Evolutionary conservation across 129 eudicot species (phyloP).

Genomic region (Pseudognaphalium luteoalbum): DNA sequence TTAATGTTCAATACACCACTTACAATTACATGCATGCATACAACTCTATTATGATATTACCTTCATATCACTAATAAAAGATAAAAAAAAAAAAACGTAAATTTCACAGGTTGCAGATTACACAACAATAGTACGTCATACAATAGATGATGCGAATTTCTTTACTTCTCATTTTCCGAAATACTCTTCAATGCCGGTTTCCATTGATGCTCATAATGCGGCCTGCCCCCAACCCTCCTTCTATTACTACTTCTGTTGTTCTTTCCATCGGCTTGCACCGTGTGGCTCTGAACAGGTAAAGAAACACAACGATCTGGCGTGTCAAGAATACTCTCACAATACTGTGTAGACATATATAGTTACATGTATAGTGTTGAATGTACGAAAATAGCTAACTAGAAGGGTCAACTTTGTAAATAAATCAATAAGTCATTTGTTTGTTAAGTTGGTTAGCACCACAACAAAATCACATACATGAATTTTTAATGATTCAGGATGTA

Average conservation of each 20-base stretch:
- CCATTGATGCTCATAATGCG: conserved; percentile 51
- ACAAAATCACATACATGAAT: too few species aligned
- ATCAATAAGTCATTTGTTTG: neutral
- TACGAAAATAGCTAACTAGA: too few species aligned
- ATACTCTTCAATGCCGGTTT: conserved; percentile 66
- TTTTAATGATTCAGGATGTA: neutral
- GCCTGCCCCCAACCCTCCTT: conserved; percentile 29
- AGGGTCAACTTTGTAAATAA: neutral
- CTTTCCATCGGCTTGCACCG: neutral
- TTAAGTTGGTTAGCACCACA: too few species aligned
- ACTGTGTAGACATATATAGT: neutral
- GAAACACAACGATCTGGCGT: neutral
- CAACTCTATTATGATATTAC: neutral
- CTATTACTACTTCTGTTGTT: conserved; percentile 20
- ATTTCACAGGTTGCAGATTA: neutral
- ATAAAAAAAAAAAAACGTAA: neutral
- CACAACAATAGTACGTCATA: neutral
- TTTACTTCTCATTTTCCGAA: conserved; percentile 50
- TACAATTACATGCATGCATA: neutral
- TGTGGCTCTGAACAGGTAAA: conserved; percentile 9
- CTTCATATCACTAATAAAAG: neutral
- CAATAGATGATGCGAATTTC: neutral
- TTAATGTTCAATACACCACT: neutral
- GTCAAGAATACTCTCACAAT: neutral
- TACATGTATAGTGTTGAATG: too few species aligned